Evolutionary conservation across 2,329 filamentous ascomycete species (phyloP).

Genomic region (Fusarium siculi): DNA sequence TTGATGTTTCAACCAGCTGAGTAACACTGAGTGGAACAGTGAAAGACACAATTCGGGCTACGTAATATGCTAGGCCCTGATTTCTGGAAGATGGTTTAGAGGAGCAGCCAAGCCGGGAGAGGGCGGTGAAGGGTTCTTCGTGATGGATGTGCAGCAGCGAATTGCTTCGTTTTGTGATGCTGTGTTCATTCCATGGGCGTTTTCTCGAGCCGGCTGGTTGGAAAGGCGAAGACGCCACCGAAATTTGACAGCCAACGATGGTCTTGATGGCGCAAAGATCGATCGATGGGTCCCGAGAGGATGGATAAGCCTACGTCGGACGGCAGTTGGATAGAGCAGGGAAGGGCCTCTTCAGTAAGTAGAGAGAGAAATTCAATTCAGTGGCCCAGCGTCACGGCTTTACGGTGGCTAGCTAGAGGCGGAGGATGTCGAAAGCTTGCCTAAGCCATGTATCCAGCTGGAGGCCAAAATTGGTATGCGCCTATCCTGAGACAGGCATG

Average conservation of each 20-base stretch:
- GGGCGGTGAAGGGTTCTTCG: background rate
- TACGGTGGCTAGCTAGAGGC: slow-evolving; percentile 15
- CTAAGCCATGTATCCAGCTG: slow-evolving; percentile 2
- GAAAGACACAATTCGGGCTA: background rate
- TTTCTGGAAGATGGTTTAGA: background rate
- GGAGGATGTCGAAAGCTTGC: slow-evolving; percentile 20
- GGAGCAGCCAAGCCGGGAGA: background rate
- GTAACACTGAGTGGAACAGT: background rate
- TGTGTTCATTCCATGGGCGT: slow-evolving; percentile 10
- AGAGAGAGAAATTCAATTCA: slow-evolving; percentile 7
- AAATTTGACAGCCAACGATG: background rate
- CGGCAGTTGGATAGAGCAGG: slow-evolving; percentile 26
- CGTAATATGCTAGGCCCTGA: background rate
- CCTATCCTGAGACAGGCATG: background rate
- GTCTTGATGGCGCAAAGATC: slow-evolving; percentile 1
- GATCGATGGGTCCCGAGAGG: background rate
- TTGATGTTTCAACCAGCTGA: background rate
- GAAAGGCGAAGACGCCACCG: slow-evolving; percentile 6
- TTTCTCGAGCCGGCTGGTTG: slow-evolving; percentile 22
- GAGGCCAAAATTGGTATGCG: slow-evolving; percentile 3
- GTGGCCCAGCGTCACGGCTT: slow-evolving; percentile 2
- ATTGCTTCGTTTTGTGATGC: background rate
- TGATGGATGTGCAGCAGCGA: background rate
- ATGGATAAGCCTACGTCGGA: background rate
- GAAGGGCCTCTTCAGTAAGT: slow-evolving; percentile 19